Evolutionary conservation across 2,329 filamentous ascomycete species (phyloP).

Genomic region (Colletotrichum spinosum): DNA sequence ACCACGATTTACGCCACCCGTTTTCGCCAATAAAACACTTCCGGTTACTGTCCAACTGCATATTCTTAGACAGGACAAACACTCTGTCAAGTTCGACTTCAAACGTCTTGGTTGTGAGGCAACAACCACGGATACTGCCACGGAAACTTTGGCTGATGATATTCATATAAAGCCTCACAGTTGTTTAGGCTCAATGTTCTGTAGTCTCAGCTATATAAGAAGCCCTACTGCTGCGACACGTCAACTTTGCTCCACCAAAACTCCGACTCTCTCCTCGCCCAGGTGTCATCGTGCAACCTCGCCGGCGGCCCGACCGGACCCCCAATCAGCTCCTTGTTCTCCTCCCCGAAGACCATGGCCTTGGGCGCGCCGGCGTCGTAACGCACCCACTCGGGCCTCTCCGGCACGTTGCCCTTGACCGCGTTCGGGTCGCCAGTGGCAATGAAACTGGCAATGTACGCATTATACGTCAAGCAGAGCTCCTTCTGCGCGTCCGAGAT

Average conservation of each 20-base stretch:
- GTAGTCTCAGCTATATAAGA: no score
- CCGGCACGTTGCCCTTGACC: slow-evolving; percentile 34
- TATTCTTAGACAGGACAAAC: no score
- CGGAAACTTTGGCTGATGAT: no score
- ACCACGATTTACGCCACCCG: no score
- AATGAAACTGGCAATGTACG: slow-evolving; percentile 54
- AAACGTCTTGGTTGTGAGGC: no score
- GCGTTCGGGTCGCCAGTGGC: slow-evolving; percentile 27
- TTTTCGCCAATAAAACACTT: no score
- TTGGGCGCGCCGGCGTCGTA: slow-evolving; percentile 42
- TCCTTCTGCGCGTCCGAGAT: slow-evolving; percentile 51
- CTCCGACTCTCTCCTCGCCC: slow-evolving; percentile 59
- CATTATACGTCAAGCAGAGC: slow-evolving; percentile 54
- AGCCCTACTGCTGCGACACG: slow-evolving; percentile 51
- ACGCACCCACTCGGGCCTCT: slow-evolving; percentile 53
- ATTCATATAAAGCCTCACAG: no score
- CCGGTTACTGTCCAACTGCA: no score
- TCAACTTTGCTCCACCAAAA: slow-evolving; percentile 72
- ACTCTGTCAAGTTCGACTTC: no score
- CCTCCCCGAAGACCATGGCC: slow-evolving; percentile 68
- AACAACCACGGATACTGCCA: no score
- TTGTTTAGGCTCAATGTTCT: no score
- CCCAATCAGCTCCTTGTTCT: slow-evolving; percentile 65
- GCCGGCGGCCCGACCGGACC: slow-evolving; percentile 51
- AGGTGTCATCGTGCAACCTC: slow-evolving; percentile 55